Evolutionary conservation across 2,329 filamentous ascomycete species (phyloP), one percentile per base, ranked within the genome.

Genomic region (Colletotrichum theobromicola): DNA sequence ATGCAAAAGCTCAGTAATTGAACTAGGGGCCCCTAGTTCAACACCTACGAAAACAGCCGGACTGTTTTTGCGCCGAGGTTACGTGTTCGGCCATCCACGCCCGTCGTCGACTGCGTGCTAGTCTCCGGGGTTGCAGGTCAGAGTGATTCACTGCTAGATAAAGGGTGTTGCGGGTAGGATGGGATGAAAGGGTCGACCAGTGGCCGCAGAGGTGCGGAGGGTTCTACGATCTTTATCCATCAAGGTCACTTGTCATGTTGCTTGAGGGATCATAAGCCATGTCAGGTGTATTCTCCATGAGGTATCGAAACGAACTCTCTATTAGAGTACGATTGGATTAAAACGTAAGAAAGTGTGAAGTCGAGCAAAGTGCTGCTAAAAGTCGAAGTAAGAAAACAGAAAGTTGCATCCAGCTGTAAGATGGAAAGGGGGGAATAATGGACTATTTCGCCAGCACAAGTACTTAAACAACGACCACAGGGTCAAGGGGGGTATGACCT

Each of bases 271-370:
- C 70, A 64, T 73, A 70, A 73, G 65, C 53, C 70, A 73, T 70
- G 66, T 63, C 70, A 50, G 57, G 57, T 69, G 66, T 60, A 74
- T 74, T 50, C 42, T 74, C 67, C 81, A 80, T 79, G 81, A 85
- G 81, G 82, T 84, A 85, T 85, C 82, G 81, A 85, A 84, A 83
- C 81, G 81, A 82, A 81, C 82, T 85, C 83, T 84, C 81, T 82
- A 86, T 84, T 84, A 87, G 78, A 81, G 78, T 77, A 76, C 76
- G 76, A 79, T 79, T 79, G 77, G 76, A 81, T 81, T 82, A 82
- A 78, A 78, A 77, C 74, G 79, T 72, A 78, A 77, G 73, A 76
- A 78, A 76, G 66, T 37, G 64, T 65, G 69, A 72, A 67, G 62
- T 58, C 78, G 79, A 79, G 77, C 78, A 74, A 77, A 77, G 79